These are phyloP conservation scores for Chytriomyces sp. DNA, from an alignment of 192 early-diverging fungal genomes.

Conservation along the genomic window DNA sequence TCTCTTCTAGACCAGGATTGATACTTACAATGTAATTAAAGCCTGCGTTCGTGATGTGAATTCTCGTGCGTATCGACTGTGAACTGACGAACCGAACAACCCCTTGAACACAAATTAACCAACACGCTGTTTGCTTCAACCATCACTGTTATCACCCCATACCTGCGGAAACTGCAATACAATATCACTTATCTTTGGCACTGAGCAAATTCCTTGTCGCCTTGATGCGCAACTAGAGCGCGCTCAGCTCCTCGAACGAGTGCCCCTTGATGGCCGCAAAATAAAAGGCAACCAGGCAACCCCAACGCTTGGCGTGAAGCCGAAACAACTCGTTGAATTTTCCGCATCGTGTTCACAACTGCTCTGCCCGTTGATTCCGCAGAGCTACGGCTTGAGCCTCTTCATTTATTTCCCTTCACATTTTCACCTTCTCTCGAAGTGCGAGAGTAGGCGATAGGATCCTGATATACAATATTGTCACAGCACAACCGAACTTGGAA, in stretches of 20 bases:
- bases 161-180: conserved; percentile 1
- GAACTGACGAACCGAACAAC: neutral
- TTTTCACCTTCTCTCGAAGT: neutral
- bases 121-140: neutral
- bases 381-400: conserved; percentile 1
- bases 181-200: conserved; percentile 12
- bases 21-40: neutral
- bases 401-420: conserved; percentile 6
- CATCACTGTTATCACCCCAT: too few relatives aligned
- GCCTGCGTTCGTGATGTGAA: neutral
- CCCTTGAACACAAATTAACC: neutral
- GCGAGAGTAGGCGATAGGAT: neutral
- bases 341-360: neutral
- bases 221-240: conserved; percentile 6
- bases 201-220: neutral
- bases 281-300: too few relatives aligned
- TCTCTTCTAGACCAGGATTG: neutral
- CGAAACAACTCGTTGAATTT: neutral
- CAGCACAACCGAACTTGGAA: neutral
- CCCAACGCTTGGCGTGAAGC: neutral
- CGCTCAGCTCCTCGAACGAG: neutral
- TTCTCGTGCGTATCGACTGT: neutral
- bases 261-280: neutral
- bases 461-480: neutral
- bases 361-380: neutral